These are phyloP conservation scores for Auxenochlorella pyrenoidosa DNA, from an alignment of 139 green algal genomes.

Conservation along the genomic window DNA sequence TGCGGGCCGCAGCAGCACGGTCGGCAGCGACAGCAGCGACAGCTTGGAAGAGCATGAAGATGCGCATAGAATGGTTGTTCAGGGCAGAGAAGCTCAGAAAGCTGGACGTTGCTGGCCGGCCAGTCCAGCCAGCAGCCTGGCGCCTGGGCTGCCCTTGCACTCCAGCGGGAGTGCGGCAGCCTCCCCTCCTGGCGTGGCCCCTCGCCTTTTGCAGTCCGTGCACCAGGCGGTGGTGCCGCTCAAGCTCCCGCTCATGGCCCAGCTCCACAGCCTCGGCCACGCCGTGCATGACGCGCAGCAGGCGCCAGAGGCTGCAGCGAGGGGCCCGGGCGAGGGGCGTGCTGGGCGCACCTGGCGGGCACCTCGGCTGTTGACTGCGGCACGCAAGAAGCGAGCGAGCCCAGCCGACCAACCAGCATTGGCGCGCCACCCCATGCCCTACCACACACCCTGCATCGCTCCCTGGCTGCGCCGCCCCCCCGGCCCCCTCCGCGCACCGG, in stretches of 20 bases:
- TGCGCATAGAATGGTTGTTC: too few species aligned
- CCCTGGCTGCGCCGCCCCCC: too few species aligned
- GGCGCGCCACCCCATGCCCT: background rate
- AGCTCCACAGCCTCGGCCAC: constrained; percentile 35
- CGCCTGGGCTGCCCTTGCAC: background rate
- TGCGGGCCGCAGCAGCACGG: background rate
- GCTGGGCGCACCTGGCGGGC: too few species aligned
- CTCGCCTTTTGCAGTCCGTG: constrained; percentile 26
- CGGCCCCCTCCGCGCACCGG: background rate
- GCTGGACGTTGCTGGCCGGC: too few species aligned
- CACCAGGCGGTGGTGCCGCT: constrained; percentile 20
- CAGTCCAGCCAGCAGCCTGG: background rate
- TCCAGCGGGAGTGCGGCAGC: too few species aligned
- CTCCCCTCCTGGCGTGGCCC: background rate
- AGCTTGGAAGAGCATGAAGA: background rate
- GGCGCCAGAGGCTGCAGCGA: constrained; percentile 30
- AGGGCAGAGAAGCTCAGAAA: too few species aligned
- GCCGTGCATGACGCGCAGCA: constrained; percentile 35
- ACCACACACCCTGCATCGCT: too few species aligned
- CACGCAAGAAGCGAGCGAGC: background rate
- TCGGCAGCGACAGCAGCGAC: too few species aligned
- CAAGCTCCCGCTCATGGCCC: background rate
- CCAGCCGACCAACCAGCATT: too few species aligned
- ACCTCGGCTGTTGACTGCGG: too few species aligned
- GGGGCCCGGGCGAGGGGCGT: background rate